These are phyloP conservation scores for Volvariella volvacea DNA, from an alignment of 1,284 basidiomycete genomes.

Conservation along the genomic window DNA sequence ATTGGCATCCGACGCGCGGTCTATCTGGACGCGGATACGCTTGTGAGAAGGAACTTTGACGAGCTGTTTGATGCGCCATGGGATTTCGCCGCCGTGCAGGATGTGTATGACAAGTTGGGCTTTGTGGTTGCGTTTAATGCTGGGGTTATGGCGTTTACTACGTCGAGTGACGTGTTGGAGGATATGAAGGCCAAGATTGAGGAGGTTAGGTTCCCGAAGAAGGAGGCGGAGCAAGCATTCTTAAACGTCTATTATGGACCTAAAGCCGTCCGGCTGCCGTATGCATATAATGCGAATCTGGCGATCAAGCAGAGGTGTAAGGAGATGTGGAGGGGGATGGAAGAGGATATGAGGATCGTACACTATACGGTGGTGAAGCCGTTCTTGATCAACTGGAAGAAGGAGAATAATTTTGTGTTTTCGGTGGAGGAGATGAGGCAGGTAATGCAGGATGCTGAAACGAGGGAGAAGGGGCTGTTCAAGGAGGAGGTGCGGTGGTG, in stretches of 20 bases:
- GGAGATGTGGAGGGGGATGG: constrained; percentile 28
- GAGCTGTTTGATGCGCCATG: constrained; percentile 38
- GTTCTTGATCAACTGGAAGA: constrained; percentile 20
- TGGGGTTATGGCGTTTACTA: constrained; percentile 32
- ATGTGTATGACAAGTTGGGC: constrained; percentile 28
- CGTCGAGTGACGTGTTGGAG: constrained; percentile 23
- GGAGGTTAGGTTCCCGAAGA: constrained; percentile 24
- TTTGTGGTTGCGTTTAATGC: constrained; percentile 36
- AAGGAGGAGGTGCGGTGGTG: constrained; percentile 28
- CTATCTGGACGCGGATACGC: constrained; percentile 37
- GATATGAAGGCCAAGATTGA: constrained; percentile 26
- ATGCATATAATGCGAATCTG: constrained; percentile 39
- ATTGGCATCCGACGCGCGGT: constrained; percentile 23
- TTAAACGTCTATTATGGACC: constrained; percentile 36
- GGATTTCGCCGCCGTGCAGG: constrained; percentile 36
- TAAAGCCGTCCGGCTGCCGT: constrained; percentile 30
- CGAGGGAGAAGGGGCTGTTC: constrained; percentile 18
- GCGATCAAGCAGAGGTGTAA: constrained; percentile 23
- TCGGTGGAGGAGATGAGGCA: constrained; percentile 17
- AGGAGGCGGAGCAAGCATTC: constrained; percentile 37
- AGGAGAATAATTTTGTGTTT: constrained; percentile 15
- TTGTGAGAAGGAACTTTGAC: constrained; percentile 35
- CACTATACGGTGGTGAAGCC: constrained; percentile 38
- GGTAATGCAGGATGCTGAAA: constrained; percentile 15
- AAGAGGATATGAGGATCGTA: constrained; percentile 28